Evolutionary conservation across 208 protist genomes (phyloP).

Genomic region (Wallacemonas collosoma): DNA sequence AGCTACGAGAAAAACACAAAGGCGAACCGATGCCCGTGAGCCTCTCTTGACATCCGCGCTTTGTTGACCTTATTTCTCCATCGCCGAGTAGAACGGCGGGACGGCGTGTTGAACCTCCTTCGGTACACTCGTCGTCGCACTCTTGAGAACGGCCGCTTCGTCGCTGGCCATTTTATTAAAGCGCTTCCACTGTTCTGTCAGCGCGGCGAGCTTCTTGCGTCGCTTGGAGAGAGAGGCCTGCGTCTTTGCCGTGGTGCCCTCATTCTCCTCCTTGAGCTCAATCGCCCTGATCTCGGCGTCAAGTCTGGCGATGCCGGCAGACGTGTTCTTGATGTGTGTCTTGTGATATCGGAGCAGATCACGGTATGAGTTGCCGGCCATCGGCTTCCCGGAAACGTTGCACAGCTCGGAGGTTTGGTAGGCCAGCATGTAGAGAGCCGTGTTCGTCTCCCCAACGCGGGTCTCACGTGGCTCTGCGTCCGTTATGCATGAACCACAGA

Average conservation of each 20-base stretch:
- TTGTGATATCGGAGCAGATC: constrained; percentile 31
- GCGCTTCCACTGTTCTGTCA: constrained; percentile 13
- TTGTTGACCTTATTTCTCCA: background rate
- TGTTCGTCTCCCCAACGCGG: constrained; percentile 3
- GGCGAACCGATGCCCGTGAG: too few relatives aligned
- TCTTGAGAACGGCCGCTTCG: constrained; percentile 23
- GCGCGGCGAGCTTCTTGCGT: constrained; percentile 3
- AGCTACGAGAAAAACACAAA: background rate
- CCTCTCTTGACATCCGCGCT: background rate
- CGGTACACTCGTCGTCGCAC: background rate
- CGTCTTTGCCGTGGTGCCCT: background rate
- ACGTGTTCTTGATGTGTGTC: constrained; percentile 7
- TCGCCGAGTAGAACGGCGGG: constrained; percentile 28
- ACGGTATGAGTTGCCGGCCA: constrained; percentile 39
- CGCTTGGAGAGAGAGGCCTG: background rate
- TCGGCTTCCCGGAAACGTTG: constrained; percentile 21
- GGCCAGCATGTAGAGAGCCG: constrained; percentile 17
- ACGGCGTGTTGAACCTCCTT: constrained; percentile 1
- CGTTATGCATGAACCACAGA: constrained; percentile 30
- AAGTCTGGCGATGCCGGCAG: background rate
- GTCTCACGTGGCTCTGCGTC: constrained; percentile 21
- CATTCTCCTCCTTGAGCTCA: background rate
- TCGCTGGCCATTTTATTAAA: constrained; percentile 24
- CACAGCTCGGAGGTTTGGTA: constrained; percentile 25
- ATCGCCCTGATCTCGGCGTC: constrained; percentile 5